These are phyloP conservation scores for Sporothrix globosa DNA, from an alignment of 2,329 filamentous ascomycete genomes.

Conservation along the genomic window DNA sequence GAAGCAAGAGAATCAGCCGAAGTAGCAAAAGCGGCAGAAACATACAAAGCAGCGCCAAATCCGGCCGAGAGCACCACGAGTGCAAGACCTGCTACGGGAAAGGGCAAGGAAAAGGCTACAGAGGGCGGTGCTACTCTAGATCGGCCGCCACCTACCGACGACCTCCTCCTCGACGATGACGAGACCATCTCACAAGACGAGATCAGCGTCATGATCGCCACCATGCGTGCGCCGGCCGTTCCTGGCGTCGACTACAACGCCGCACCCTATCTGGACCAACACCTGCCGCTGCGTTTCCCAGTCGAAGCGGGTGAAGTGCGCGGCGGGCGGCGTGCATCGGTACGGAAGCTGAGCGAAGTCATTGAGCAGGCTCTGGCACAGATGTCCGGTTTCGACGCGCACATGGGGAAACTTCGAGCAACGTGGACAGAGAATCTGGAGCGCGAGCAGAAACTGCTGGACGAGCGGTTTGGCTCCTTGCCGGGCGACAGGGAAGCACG, in stretches of 20 bases:
- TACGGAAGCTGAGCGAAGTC: constrained; percentile 36
- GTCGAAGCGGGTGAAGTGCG: constrained; percentile 17
- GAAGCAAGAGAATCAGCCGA: background rate
- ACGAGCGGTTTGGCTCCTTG: constrained; percentile 33
- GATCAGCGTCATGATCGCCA: constrained; percentile 39
- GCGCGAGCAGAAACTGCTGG: constrained; percentile 38
- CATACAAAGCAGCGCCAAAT: background rate
- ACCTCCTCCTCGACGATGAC: background rate
- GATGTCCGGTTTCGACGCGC: constrained; percentile 37
- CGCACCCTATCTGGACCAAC: constrained; percentile 21
- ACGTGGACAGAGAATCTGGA: constrained; percentile 37
- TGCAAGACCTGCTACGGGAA: background rate
- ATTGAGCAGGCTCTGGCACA: constrained; percentile 36
- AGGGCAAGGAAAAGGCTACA: background rate
- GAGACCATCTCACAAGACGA: constrained; percentile 37
- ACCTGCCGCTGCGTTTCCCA: constrained; percentile 30
- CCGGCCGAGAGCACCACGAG: background rate
- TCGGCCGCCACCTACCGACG: background rate
- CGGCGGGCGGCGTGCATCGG: constrained; percentile 28
- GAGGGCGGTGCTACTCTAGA: too few species aligned
- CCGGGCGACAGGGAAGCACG: background rate
- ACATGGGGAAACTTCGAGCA: constrained; percentile 37
- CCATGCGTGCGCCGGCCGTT: constrained; percentile 39
- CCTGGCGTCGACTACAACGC: constrained; percentile 39
- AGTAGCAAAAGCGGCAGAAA: background rate